These are phyloP conservation scores for Ophiosphaerella narmari DNA, from an alignment of 2,329 filamentous ascomycete genomes.

Conservation along the genomic window DNA sequence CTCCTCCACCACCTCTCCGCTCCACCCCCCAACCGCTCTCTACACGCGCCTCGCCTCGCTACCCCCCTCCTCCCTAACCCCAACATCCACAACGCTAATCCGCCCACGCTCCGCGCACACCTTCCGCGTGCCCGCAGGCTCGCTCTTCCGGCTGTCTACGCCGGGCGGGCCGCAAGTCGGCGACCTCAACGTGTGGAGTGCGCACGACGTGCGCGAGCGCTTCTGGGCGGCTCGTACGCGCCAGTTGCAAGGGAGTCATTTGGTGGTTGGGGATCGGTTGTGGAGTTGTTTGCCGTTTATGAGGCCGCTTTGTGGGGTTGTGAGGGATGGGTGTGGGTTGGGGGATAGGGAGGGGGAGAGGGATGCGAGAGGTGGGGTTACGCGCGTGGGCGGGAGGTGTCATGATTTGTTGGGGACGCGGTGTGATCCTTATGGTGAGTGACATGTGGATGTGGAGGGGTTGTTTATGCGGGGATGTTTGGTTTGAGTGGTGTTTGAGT, in stretches of 20 bases:
- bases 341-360: slow-evolving; percentile 42
- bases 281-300: slow-evolving; percentile 81
- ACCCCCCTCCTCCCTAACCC: slow-evolving; percentile 9
- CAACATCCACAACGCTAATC: slow-evolving; percentile 52
- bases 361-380: slow-evolving; percentile 55
- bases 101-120: slow-evolving; percentile 75
- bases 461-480: too few relatives aligned
- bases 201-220: slow-evolving; percentile 74
- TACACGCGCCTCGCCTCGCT: slow-evolving; percentile 31
- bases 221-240: slow-evolving; percentile 83
- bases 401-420: slow-evolving; percentile 83
- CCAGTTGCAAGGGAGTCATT: slow-evolving; percentile 77
- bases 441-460: too few relatives aligned
- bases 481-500: too few relatives aligned
- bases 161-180: slow-evolving; percentile 78
- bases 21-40: slow-evolving; percentile 39
- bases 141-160: slow-evolving; percentile 73
- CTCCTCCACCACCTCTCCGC: slow-evolving; percentile 32
- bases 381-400: slow-evolving; percentile 66
- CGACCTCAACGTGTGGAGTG: slow-evolving; percentile 82
- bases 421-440: slow-evolving; percentile 73
- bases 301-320: slow-evolving; percentile 72
- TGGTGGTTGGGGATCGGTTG: slow-evolving; percentile 71
- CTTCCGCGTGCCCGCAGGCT: slow-evolving; percentile 71
- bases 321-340: slow-evolving; percentile 63